These are phyloP conservation scores for Chlorella sp. DNA, from an alignment of 139 green algal genomes.

Conservation along the genomic window DNA sequence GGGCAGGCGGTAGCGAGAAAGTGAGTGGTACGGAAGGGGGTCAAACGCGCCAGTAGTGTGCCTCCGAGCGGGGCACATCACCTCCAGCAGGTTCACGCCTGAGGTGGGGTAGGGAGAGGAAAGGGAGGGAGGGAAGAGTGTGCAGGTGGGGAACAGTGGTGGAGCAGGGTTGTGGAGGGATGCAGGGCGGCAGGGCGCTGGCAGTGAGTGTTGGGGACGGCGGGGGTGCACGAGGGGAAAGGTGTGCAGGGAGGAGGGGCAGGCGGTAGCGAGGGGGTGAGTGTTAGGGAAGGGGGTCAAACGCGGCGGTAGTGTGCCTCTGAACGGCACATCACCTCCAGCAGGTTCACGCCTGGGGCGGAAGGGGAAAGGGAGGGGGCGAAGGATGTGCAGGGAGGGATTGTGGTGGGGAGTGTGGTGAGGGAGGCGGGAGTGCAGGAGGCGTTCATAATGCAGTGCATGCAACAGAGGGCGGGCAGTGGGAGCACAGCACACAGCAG, in stretches of 20 bases:
- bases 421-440: no score
- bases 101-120: background rate
- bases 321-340: slow-evolving; percentile 90
- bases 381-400: no score
- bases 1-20: background rate
- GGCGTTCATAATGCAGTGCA: no score
- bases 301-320: slow-evolving; percentile 87
- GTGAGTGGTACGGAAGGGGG: background rate
- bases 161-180: no score
- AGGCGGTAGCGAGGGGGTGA: background rate
- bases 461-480: background rate
- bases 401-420: no score
- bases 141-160: no score
- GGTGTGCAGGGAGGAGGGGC: no score
- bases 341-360: slow-evolving; percentile 88
- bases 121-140: no score
- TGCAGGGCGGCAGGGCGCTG: no score
- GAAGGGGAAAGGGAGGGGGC: no score
- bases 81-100: slow-evolving; percentile 94
- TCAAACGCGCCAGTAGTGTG: slow-evolving; percentile 81
- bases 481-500: no score
- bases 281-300: background rate
- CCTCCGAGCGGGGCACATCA: slow-evolving; percentile 86
- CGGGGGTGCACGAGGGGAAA: no score
- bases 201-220: background rate